Percentiles rank a stretch among this genome's conserved stretches.
These are phyloP conservation scores for Hypomyces perniciosus DNA, from an alignment of 2,329 filamentous ascomycete genomes.

Conservation along the genomic window DNA sequence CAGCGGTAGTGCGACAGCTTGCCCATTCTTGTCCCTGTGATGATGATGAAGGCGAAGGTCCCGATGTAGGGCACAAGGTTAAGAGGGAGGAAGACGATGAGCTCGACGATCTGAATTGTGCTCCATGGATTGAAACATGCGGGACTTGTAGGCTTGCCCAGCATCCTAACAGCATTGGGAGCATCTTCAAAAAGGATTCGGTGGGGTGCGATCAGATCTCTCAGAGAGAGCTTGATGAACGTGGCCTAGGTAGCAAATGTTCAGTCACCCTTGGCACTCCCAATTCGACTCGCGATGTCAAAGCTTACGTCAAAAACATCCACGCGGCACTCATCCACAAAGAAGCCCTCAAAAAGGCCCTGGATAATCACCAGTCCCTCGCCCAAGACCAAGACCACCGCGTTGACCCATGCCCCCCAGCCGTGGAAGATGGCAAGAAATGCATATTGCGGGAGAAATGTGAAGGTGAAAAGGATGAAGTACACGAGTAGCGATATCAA, in stretches of 20 bases:
- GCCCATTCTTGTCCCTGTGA: slow-evolving; percentile 81
- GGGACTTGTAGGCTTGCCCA: slow-evolving; percentile 72
- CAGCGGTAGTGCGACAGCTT: slow-evolving; percentile 89
- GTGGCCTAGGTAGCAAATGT: slow-evolving; percentile 45
- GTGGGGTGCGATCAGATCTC: slow-evolving; percentile 61
- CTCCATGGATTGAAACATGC: slow-evolving; percentile 86
- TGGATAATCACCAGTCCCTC: slow-evolving; percentile 67
- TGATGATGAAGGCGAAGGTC: slow-evolving; percentile 75
- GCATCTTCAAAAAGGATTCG: slow-evolving; percentile 61
- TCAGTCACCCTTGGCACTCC: background rate
- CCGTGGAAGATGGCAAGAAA: slow-evolving; percentile 88
- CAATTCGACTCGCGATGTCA: background rate
- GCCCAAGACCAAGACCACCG: slow-evolving; percentile 79
- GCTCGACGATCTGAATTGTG: slow-evolving; percentile 81
- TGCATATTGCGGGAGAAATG: slow-evolving; percentile 83
- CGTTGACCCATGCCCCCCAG: slow-evolving; percentile 82
- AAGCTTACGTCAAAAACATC: slow-evolving; percentile 73
- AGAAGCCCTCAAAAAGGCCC: slow-evolving; percentile 70
- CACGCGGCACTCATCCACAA: slow-evolving; percentile 72
- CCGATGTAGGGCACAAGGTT: slow-evolving; percentile 84
- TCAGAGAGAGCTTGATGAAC: slow-evolving; percentile 66
- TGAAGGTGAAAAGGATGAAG: slow-evolving; percentile 77
- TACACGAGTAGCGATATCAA: slow-evolving; percentile 80
- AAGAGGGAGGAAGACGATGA: slow-evolving; percentile 71
- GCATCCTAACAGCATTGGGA: slow-evolving; percentile 66